Conservation (phyloP, 2,329 filamentous ascomycete species). For the Ceratocystis smalleyi region DNA sequence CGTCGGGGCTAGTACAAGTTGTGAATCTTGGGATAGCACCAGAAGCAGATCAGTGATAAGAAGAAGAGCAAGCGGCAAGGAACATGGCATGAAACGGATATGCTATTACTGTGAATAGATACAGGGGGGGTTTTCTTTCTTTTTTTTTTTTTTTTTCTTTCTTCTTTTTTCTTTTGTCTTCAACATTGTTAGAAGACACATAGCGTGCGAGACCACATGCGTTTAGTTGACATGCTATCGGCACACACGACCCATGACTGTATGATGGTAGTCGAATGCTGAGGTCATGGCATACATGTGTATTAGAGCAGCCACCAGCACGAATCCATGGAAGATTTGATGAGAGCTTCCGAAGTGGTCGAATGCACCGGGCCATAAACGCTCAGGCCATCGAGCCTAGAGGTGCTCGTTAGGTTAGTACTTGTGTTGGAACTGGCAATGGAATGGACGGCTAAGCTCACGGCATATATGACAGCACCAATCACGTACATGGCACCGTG, state of each 20-base stretch:
- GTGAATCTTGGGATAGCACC: slow-evolving; percentile 43
- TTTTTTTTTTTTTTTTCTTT: background rate
- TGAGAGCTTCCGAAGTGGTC: slow-evolving; percentile 90
- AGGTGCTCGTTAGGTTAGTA: background rate
- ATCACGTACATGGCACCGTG: slow-evolving; percentile 75
- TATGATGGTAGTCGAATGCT: slow-evolving; percentile 78
- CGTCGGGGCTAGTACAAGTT: slow-evolving; percentile 49
- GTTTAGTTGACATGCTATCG: slow-evolving; percentile 13
- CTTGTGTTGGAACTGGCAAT: background rate
- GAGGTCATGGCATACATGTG: slow-evolving; percentile 69
- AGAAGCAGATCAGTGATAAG: background rate
- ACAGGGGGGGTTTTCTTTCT: too few species aligned
- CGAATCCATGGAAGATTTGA: slow-evolving; percentile 87
- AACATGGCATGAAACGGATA: background rate
- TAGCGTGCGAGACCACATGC: too few species aligned
- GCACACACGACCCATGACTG: slow-evolving; percentile 38
- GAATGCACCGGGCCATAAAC: slow-evolving; percentile 58
- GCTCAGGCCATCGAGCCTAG: slow-evolving; percentile 66
- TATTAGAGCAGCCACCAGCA: slow-evolving; percentile 63
- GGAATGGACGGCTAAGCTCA: slow-evolving; percentile 28
- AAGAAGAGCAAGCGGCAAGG: slow-evolving; percentile 21
- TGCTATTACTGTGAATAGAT: slow-evolving; percentile 9
- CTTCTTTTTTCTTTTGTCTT: background rate
- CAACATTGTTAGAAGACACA: background rate
- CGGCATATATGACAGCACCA: slow-evolving; percentile 75